Evolutionary conservation across 2,329 filamentous ascomycete species (phyloP).

Genomic region (Colletotrichum brevisporum): DNA sequence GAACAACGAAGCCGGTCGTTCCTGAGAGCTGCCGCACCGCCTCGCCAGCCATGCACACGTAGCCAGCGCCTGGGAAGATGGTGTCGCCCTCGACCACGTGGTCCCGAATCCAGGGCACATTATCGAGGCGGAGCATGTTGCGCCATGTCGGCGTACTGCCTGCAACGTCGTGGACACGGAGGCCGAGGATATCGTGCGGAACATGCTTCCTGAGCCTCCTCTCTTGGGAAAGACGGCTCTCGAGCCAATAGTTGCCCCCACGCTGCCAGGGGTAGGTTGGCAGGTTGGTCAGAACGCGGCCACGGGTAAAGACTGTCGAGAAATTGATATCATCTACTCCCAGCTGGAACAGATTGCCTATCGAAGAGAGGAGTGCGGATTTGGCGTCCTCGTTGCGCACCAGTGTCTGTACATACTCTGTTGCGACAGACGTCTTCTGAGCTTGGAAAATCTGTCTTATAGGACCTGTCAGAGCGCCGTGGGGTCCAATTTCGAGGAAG

Average conservation of each 20-base stretch:
- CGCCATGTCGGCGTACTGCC: constrained; percentile 30
- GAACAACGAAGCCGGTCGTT: constrained; percentile 45
- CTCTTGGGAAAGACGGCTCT: constrained; percentile 18
- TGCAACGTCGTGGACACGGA: constrained; percentile 23
- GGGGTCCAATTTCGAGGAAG: constrained; percentile 64
- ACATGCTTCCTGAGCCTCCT: constrained; percentile 21
- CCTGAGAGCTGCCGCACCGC: constrained; percentile 24
- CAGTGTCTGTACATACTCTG: constrained; percentile 20
- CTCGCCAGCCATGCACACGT: constrained; percentile 31
- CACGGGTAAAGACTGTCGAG: neutral
- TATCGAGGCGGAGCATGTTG: constrained; percentile 26
- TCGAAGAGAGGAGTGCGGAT: constrained; percentile 19
- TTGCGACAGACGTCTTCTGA: constrained; percentile 45
- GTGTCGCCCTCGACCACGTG: constrained; percentile 16
- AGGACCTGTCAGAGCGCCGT: constrained; percentile 63
- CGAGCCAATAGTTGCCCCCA: constrained; percentile 27
- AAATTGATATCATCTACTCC: too few species aligned
- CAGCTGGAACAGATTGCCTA: constrained; percentile 36
- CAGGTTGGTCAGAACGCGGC: constrained; percentile 19
- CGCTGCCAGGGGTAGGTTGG: constrained; percentile 32
- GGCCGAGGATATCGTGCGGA: constrained; percentile 32
- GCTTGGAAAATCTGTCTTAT: constrained; percentile 60
- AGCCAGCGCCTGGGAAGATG: constrained; percentile 23
- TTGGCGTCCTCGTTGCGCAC: constrained; percentile 17
- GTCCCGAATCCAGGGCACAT: constrained; percentile 26